Evolutionary conservation across 768 basidiomycete genomes (phyloP), one percentile per base, ranked within the genome.

Genomic region (Leccinum fibrillosum): DNA sequence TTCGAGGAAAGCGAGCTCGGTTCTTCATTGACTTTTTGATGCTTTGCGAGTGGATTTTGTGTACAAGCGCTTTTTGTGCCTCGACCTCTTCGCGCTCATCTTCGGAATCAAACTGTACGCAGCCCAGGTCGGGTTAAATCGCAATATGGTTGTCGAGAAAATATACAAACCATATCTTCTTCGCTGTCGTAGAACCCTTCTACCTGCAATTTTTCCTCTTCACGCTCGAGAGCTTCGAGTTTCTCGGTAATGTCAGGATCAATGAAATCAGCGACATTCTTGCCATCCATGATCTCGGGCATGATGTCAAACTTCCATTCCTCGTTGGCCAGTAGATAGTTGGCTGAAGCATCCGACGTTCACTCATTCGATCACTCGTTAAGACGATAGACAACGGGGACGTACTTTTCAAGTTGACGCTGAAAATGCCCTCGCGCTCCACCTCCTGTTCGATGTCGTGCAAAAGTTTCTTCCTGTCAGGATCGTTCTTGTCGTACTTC

Each of bases 221-320:
- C 97, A 17, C 92, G 85, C 75, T 99, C 96, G 57, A 99, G 85
- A 12, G 94, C 96, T 68, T 98, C 96, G 49, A 99, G 86, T 75
- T 94, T 96, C 75, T 95, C 95, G 19, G 86, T 87, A 60, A 99
- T 98, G 68, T 99, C 97, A 21, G 94, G 90, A 74, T 98, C 96
- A 73, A 98, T 91, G 61, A 99, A 99, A 79, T 99, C 97, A 23
- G 95, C 96, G 53, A 98, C 77, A 77, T 99, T 99, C 83, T 98
- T 98, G 76, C 97, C 97, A 64, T 98, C 86, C 88, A 93, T 86
- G 68, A 99, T 92, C 73, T 99, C 97, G n/a, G 97, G 97, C n/a
- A 98, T 89, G 63, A 85, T 80, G 69, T 99, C 97, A 77, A 85
- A 79, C 78, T 97, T 99, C 97, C 97, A 99, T 47, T 91, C 88